Evolutionary conservation across 805 yeast genomes (phyloP), one percentile per base, ranked within the genome.

Genomic region (Wickerhamiella qilinensis): DNA sequence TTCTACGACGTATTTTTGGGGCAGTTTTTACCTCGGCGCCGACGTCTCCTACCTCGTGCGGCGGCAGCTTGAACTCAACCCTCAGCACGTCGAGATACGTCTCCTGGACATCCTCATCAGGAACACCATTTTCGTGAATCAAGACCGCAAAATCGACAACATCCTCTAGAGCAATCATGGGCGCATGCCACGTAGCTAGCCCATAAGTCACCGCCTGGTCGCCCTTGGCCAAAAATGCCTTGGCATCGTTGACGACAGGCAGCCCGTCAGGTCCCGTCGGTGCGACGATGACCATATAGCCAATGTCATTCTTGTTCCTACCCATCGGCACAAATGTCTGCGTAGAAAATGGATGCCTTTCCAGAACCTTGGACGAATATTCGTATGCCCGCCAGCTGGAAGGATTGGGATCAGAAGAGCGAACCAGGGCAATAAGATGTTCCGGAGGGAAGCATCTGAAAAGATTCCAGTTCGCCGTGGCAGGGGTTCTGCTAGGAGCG

Each of bases 301-400:
- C 77, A 9, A 56, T 50, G 27, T 64, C 62, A 2, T 57, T 47
- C 17, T 63, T 58, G 28, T 55, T 48, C 46, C 73, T 61, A 3
- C 96, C 95, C 81, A 88, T 70, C 4, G 97, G 96, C n/a, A 82
- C 49, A 54, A 86, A 86, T 0, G 94, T 79, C 57, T 86, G 97
- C 0, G 94, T 77, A 12, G 86, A 69, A 52, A 58, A 79, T 8
- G 95, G 95, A 56, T 86, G 97, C 57, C 94, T 69, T 54, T 86
- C 97, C 20, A 86, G 65, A 1, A 86, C 94, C 46, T 69, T 77
- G 7, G 79, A 59, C 1, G 56, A 50, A 50, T 78, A 79, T 16
- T 20, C 15, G 20, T n/a, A 18, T 15, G 11, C 33, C 5, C 11
- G 19, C 14, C 20, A 11, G 11, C 14, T 30, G 20, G 7, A 11